These are phyloP conservation scores for Austroboletus eburneus DNA, from an alignment of 768 basidiomycete species.

Conservation along the genomic window DNA sequence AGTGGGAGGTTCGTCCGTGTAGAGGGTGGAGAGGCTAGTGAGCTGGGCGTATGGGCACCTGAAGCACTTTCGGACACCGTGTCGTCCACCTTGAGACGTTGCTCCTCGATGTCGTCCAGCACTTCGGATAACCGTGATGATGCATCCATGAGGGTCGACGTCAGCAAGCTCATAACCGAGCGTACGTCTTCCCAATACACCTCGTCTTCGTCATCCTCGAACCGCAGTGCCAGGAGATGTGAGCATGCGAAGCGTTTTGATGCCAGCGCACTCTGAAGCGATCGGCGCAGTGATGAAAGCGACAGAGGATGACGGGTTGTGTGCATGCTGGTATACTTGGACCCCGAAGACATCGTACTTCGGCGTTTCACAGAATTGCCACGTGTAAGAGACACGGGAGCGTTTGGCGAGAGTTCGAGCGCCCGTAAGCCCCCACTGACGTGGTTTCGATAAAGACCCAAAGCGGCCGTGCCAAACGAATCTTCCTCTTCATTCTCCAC, in stretches of 20 bases:
- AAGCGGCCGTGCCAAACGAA: constrained; percentile 59
- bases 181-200: constrained; percentile 84
- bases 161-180: constrained; percentile 66
- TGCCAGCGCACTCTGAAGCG: constrained; percentile 62
- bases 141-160: constrained; percentile 62
- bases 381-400: constrained; percentile 12
- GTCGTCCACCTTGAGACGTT: constrained; percentile 44
- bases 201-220: constrained; percentile 68
- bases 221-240: constrained; percentile 75
- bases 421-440: constrained; percentile 46
- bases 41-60: constrained; percentile 11
- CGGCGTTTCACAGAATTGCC: constrained; percentile 14
- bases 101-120: constrained; percentile 55
- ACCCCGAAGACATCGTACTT: constrained; percentile 40
- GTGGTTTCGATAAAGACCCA: constrained; percentile 55
- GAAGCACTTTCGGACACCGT: constrained; percentile 32
- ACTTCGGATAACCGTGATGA: constrained; percentile 58
- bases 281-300: constrained; percentile 54
- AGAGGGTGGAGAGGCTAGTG: constrained; percentile 16
- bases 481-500: constrained; percentile 24
- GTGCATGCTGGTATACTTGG: constrained; percentile 62
- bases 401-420: constrained; percentile 36
- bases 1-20: constrained; percentile 12
- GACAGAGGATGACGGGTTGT: constrained; percentile 63
- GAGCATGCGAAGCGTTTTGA: constrained; percentile 76